Evolutionary conservation across 2,329 filamentous ascomycete genomes (phyloP).

Genomic region (Zymoseptoria brevis): DNA sequence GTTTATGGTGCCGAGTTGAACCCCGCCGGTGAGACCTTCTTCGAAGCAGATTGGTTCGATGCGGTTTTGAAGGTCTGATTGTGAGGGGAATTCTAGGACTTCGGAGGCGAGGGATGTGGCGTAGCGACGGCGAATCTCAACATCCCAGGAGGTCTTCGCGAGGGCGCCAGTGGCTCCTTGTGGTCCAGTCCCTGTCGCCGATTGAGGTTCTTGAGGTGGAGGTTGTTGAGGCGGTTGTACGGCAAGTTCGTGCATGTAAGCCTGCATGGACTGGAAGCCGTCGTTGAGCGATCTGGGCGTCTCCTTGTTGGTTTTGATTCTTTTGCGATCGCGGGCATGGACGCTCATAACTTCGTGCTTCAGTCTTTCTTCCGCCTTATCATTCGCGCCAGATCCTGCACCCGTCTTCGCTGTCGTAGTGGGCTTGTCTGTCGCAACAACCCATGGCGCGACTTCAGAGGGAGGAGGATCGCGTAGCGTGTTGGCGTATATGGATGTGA

Average conservation of each 20-base stretch:
- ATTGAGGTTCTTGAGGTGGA: slow-evolving; percentile 15
- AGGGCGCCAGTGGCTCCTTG: slow-evolving; percentile 6
- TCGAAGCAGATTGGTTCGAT: slow-evolving; percentile 61
- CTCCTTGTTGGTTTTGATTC: slow-evolving; percentile 33
- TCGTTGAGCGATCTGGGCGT: slow-evolving; percentile 12
- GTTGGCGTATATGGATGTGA: slow-evolving; percentile 53
- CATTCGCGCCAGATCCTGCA: slow-evolving; percentile 42
- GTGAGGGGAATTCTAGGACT: slow-evolving; percentile 55
- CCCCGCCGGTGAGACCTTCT: slow-evolving; percentile 46
- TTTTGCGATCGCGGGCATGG: slow-evolving; percentile 50
- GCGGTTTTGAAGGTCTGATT: slow-evolving; percentile 48
- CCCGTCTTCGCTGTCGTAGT: slow-evolving; percentile 56
- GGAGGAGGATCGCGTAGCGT: slow-evolving; percentile 52
- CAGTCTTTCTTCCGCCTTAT: slow-evolving; percentile 54
- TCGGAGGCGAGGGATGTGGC: slow-evolving; percentile 53
- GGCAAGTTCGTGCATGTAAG: slow-evolving; percentile 24
- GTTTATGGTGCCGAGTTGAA: slow-evolving; percentile 29
- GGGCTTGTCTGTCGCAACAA: slow-evolving; percentile 64
- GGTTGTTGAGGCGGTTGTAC: slow-evolving; percentile 17
- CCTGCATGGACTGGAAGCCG: slow-evolving; percentile 19
- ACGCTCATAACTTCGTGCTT: slow-evolving; percentile 59
- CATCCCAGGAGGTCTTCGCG: slow-evolving; percentile 48
- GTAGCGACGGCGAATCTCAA: slow-evolving; percentile 59
- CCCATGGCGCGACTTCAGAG: slow-evolving; percentile 53
- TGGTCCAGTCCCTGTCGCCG: slow-evolving; percentile 13